A percentile compares a stretch with the other conserved stretches of the same genome.
These are phyloP conservation scores for Boletus speciosus DNA, from an alignment of 768 basidiomycete species.

Conservation along the genomic window DNA sequence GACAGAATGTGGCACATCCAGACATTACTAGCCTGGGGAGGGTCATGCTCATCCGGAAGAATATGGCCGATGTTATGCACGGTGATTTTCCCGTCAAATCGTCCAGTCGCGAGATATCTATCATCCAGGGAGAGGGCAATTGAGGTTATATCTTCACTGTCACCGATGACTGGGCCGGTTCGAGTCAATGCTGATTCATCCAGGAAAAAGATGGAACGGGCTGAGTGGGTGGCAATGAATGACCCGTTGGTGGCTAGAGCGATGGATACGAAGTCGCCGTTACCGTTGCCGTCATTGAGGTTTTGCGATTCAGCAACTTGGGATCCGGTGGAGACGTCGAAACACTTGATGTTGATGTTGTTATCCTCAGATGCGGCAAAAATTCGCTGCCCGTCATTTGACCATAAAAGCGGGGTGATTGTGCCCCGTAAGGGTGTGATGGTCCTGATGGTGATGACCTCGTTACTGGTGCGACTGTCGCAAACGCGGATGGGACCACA, in stretches of 20 bases:
- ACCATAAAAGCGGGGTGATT: neutral
- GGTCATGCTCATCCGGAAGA: neutral
- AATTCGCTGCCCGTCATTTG: neutral
- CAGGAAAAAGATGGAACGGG: neutral
- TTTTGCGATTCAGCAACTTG: neutral
- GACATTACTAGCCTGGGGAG: neutral
- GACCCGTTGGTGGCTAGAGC: neutral
- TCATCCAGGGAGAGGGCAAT: neutral
- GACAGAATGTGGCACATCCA: neutral
- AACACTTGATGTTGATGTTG: neutral
- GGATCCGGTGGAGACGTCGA: neutral
- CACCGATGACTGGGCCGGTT: neutral
- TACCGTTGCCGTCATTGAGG: neutral
- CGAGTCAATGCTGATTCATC: neutral
- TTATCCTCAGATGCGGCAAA: neutral
- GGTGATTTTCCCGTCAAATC: neutral
- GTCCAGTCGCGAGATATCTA: neutral
- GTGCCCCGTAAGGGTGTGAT: fast-evolving
- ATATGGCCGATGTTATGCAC: neutral
- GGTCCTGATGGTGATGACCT: neutral
- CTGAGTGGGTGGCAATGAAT: neutral
- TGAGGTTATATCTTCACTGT: neutral
- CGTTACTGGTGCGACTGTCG: neutral
- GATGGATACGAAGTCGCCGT: neutral
- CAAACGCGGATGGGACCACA: neutral